phyloP scores from a whole-genome alignment of 257 asterid species.

The Jacaranda mimosifolia region DNA sequence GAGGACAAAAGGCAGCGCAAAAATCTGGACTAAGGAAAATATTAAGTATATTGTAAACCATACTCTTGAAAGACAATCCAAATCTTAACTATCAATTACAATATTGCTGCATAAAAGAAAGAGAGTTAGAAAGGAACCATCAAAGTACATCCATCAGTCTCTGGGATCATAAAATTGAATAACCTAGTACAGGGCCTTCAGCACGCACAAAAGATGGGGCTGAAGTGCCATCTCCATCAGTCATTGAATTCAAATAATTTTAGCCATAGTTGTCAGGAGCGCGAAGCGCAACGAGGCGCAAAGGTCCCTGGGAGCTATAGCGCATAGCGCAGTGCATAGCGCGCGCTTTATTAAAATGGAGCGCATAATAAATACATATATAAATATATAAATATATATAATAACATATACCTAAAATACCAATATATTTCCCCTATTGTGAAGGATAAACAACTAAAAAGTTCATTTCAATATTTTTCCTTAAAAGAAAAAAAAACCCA shows the following conservation, averaged over 20 bases:
- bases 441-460: no score
- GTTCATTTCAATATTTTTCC: no score
- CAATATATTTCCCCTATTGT: no score
- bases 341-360: no score
- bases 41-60: constrained; percentile 5
- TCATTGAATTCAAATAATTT: neutral
- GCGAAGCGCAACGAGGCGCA: no score
- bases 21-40: constrained; percentile 15
- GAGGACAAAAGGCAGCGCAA: neutral
- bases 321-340: no score
- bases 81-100: neutral
- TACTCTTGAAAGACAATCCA: constrained; percentile 20
- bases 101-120: constrained; percentile 2
- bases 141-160: constrained; percentile 16
- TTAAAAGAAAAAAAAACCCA: no score
- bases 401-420: no score
- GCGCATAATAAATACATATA: no score
- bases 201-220: constrained; percentile 16
- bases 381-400: no score
- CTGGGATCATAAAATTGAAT: constrained; percentile 1
- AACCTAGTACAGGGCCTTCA: constrained; percentile 16
- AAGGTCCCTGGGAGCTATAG: no score
- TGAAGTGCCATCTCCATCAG: neutral
- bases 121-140: constrained; percentile 28
- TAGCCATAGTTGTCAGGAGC: no score